Conservation (phyloP, 352 stramenopile genomes). For the Pythium biforme region DNA sequence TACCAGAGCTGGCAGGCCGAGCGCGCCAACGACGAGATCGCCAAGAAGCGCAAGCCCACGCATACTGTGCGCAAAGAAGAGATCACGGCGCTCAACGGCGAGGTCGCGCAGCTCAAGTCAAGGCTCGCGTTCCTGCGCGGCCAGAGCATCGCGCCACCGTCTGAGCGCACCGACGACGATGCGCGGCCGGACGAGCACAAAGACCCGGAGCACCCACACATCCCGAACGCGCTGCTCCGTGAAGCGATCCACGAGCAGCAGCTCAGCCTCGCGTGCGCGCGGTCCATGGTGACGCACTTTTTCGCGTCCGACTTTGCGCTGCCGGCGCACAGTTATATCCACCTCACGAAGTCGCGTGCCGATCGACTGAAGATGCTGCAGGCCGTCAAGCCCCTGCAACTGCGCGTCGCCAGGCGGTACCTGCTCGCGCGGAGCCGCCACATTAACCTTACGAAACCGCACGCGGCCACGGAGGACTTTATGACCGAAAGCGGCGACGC, state of each 20-base stretch:
- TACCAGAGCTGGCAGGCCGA: constrained; percentile 1
- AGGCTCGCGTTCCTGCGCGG: constrained; percentile 19
- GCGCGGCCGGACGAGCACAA: background rate
- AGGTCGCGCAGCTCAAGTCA: constrained; percentile 16
- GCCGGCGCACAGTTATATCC: constrained; percentile 37
- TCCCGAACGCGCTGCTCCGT: constrained; percentile 29
- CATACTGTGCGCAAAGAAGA: constrained; percentile 23
- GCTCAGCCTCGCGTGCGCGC: constrained; percentile 32
- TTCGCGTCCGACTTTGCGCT: constrained; percentile 17
- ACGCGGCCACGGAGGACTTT: constrained; percentile 42
- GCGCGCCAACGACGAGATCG: background rate
- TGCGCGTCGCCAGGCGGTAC: constrained; percentile 37
- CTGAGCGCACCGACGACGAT: background rate
- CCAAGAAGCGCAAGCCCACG: constrained; percentile 26
- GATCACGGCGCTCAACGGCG: constrained; percentile 12
- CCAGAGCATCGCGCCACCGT: background rate
- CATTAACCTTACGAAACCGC: constrained; percentile 34
- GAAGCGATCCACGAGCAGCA: constrained; percentile 34
- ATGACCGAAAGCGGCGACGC: constrained; percentile 41
- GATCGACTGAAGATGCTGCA: constrained; percentile 33
- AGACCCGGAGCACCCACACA: constrained; percentile 8
- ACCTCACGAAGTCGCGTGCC: constrained; percentile 32
- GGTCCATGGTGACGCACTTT: constrained; percentile 36
- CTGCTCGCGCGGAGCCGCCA: constrained; percentile 48
- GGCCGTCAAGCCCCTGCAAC: constrained; percentile 36